Percentiles rank a stretch among this genome's conserved stretches.
These are phyloP conservation scores for Kalmusia sp. DNA, from an alignment of 2,329 filamentous ascomycete species.

Conservation along the genomic window DNA sequence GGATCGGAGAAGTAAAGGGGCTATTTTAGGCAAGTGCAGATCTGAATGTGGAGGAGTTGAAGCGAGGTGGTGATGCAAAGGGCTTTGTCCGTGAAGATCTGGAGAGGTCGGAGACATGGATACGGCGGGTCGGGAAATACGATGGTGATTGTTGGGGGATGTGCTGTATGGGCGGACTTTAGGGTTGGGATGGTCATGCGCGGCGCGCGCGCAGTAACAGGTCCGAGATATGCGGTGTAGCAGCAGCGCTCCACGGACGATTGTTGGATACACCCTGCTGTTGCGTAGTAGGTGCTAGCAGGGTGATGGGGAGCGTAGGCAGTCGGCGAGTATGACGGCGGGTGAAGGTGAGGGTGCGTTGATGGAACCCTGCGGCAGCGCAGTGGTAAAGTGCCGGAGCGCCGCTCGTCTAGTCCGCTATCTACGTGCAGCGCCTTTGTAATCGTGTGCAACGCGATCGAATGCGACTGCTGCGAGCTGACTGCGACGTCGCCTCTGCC, in stretches of 20 bases:
- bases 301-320: not conserved
- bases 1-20: conserved; percentile 2
- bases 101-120: not conserved
- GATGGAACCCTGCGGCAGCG: not conserved
- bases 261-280: not conserved
- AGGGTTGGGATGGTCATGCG: not conserved
- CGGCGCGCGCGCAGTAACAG: not conserved
- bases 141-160: not conserved
- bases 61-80: not conserved
- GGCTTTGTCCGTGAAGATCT: conserved; percentile 2
- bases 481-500: conserved; percentile 2
- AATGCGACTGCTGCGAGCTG: conserved; percentile 3
- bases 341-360: not conserved
- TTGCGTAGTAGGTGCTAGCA: not conserved
- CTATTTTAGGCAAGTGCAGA: not conserved
- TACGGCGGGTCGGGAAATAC: not conserved
- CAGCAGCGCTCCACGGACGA: not conserved
- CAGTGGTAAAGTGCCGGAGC: not conserved
- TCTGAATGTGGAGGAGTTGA: not conserved
- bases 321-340: conserved; percentile 4
- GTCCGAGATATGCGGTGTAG: conserved; percentile 1
- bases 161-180: conserved; percentile 1
- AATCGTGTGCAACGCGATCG: conserved; percentile 1
- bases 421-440: not conserved
- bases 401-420: not conserved